phyloP scores from a whole-genome alignment of 2,329 filamentous ascomycete species.

The Aureobasidium leucospermi region DNA sequence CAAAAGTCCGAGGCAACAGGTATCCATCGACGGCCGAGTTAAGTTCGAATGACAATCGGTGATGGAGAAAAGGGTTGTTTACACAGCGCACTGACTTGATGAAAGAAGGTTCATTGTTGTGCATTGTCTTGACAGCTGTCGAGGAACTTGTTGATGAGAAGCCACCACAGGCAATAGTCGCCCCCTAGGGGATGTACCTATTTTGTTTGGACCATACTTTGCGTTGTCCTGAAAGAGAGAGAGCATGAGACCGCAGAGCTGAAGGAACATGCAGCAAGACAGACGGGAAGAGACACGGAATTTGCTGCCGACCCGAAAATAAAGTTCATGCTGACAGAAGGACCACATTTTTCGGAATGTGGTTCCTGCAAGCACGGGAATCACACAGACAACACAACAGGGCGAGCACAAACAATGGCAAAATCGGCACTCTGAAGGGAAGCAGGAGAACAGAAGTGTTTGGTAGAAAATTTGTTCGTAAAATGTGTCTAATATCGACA shows the following conservation, averaged over 20 bases:
- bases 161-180: neutral
- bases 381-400: no score
- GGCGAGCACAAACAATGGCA: no score
- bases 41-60: neutral
- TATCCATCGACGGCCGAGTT: neutral
- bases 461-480: neutral
- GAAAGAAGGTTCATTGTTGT: neutral
- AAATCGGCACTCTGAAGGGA: neutral
- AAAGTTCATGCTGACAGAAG: neutral
- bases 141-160: neutral
- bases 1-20: neutral
- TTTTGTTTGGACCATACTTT: no score
- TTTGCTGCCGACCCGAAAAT: neutral
- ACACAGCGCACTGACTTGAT: neutral
- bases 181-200: neutral
- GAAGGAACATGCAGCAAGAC: neutral
- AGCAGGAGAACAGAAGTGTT: neutral
- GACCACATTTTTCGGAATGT: neutral
- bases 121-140: neutral
- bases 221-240: neutral
- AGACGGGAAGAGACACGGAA: neutral
- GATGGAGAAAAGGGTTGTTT: neutral
- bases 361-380: neutral
- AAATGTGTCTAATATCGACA: slow-evolving; percentile 10
- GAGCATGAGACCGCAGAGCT: neutral